phyloP scores from a whole-genome alignment of 2,329 filamentous ascomycete genomes.

The Didymella pomorum region DNA sequence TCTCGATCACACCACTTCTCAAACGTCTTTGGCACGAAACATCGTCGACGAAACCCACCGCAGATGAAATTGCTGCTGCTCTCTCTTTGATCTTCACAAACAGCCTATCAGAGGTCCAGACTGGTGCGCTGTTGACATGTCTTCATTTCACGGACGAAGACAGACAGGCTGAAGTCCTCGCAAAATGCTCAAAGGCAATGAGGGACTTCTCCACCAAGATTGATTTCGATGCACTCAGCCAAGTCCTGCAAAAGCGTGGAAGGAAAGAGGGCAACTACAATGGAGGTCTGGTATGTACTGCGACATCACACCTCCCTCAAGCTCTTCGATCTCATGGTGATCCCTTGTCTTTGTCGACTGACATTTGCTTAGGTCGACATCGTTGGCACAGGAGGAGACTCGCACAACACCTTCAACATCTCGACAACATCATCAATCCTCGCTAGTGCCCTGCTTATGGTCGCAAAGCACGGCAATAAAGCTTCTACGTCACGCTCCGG shows the following conservation, averaged over 20 bases:
- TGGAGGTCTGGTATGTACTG: constrained; percentile 77
- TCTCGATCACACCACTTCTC: constrained; percentile 74
- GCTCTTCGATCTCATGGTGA: background rate
- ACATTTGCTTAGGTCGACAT: constrained; percentile 75
- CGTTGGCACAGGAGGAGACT: constrained; percentile 95
- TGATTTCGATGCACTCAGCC: constrained; percentile 68
- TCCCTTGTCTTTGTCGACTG: constrained; percentile 7
- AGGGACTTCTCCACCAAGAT: constrained; percentile 77
- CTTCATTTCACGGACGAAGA: constrained; percentile 92
- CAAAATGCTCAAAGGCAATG: constrained; percentile 85
- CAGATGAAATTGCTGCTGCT: constrained; percentile 86
- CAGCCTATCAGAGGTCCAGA: constrained; percentile 85
- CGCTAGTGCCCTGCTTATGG: constrained; percentile 81
- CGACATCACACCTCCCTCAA: too few species aligned
- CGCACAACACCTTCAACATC: constrained; percentile 98
- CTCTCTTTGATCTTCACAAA: constrained; percentile 93
- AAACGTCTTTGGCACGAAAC: constrained; percentile 72
- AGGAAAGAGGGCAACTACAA: constrained; percentile 75
- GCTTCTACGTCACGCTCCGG: constrained; percentile 95
- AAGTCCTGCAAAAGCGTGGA: constrained; percentile 67
- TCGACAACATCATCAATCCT: constrained; percentile 94
- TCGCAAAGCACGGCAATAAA: constrained; percentile 95
- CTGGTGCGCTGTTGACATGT: constrained; percentile 84
- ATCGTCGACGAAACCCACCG: constrained; percentile 60
- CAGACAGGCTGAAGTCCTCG: constrained; percentile 82